Conservation (phyloP, 2,329 filamentous ascomycete genomes). For the Pseudogymnoascus sp. region DNA sequence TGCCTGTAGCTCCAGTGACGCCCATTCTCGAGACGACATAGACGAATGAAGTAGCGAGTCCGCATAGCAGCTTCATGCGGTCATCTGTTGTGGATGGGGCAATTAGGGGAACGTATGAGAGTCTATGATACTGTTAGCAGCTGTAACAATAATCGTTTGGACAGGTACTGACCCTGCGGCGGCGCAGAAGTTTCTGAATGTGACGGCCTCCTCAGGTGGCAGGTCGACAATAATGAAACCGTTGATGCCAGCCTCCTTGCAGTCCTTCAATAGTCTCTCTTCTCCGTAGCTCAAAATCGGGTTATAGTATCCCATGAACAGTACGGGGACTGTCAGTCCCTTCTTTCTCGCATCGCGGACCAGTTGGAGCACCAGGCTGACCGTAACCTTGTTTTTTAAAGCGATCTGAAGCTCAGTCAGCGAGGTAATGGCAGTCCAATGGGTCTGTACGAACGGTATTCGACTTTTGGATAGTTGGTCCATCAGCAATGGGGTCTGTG, state of each 20-base stretch:
- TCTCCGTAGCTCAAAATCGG: constrained; percentile 91
- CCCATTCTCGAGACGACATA: constrained; percentile 98
- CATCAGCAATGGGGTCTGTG: constrained; percentile 96
- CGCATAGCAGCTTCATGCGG: constrained; percentile 92
- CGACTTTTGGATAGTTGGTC: constrained; percentile 90
- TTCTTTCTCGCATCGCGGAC: constrained; percentile 70
- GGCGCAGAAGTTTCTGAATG: constrained; percentile 79
- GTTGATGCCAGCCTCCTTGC: constrained; percentile 77
- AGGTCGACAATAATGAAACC: constrained; percentile 96
- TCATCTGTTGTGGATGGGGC: constrained; percentile 86
- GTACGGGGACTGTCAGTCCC: constrained; percentile 72
- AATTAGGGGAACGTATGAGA: constrained; percentile 96
- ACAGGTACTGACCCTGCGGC: constrained; percentile 55
- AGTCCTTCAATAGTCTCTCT: constrained; percentile 77
- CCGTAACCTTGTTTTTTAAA: constrained; percentile 80
- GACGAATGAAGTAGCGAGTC: constrained; percentile 96
- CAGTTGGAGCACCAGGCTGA: constrained; percentile 72
- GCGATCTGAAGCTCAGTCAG: constrained; percentile 45
- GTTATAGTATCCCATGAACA: constrained; percentile 99
- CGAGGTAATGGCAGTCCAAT: constrained; percentile 1
- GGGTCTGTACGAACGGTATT: constrained; percentile 59
- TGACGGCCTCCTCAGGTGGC: constrained; percentile 89
- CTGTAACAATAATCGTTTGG: background rate
- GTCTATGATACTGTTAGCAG: constrained; percentile 36
- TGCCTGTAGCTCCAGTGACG: constrained; percentile 83